A percentile compares a stretch with the other conserved stretches of the same genome.
phyloP scores from a whole-genome alignment of 116 monocot species.

The Posidonia oceanica region DNA sequence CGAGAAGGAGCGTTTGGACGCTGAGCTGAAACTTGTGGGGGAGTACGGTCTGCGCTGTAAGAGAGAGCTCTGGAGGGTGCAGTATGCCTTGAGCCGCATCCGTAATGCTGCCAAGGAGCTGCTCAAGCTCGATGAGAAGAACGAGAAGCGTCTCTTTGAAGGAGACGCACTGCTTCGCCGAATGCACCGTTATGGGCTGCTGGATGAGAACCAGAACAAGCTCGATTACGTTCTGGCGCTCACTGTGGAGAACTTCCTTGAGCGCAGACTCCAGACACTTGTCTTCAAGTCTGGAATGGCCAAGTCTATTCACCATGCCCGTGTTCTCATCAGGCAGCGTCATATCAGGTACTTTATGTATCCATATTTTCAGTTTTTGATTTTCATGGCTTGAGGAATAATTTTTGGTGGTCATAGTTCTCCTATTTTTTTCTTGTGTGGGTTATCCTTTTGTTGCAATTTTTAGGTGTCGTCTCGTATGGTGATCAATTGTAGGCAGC shows the following conservation, averaged over 20 bases:
- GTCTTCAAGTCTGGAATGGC: conserved; percentile 67
- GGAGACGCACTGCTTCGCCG: conserved; percentile 53
- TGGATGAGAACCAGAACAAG: conserved; percentile 50
- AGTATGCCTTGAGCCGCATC: conserved; percentile 51
- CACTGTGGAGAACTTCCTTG: conserved; percentile 55
- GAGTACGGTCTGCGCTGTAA: conserved; percentile 53
- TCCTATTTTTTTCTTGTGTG: too few species aligned
- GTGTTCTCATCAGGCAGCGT: conserved; percentile 40
- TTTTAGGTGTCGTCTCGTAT: too few species aligned
- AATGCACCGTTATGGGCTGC: conserved; percentile 49
- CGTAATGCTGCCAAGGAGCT: conserved; percentile 55
- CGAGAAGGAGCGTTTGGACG: conserved; percentile 57
- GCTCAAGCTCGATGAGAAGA: conserved; percentile 63
- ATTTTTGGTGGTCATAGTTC: too few species aligned
- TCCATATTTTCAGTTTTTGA: not conserved
- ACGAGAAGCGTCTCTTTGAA: conserved; percentile 61
- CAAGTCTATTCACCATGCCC: conserved; percentile 27
- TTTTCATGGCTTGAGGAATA: too few species aligned
- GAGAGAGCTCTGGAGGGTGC: conserved; percentile 57
- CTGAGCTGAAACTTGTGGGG: conserved; percentile 52
- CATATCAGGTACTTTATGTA: conserved; percentile 44
- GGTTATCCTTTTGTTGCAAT: too few species aligned
- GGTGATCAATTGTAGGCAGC: too few species aligned
- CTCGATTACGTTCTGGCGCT: conserved; percentile 54
- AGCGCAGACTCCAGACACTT: conserved; percentile 48